Percentiles rank a stretch among this genome's conserved stretches.
Evolutionary conservation across 352 stramenopile species (phyloP).

Genomic region (Phytophthora tubulina): DNA sequence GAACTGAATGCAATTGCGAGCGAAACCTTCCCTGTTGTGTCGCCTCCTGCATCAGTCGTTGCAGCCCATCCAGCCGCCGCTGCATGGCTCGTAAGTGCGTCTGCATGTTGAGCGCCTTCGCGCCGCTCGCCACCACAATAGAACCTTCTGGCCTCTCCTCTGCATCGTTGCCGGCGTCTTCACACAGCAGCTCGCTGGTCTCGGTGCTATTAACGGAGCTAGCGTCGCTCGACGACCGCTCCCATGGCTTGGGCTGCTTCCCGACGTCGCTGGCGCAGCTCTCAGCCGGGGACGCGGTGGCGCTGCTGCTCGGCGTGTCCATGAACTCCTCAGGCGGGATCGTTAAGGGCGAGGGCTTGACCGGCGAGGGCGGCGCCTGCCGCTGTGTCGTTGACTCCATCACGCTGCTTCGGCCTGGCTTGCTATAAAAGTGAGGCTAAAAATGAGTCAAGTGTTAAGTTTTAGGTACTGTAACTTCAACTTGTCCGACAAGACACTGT

Average conservation of each 20-base stretch:
- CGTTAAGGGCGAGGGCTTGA: constrained; percentile 31
- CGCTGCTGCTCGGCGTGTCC: constrained; percentile 18
- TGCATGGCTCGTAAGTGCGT: constrained; percentile 38
- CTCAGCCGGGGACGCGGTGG: constrained; percentile 15
- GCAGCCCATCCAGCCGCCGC: constrained; percentile 27
- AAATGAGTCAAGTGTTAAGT: constrained; percentile 10
- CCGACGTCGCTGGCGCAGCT: constrained; percentile 15
- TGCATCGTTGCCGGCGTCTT: constrained; percentile 7
- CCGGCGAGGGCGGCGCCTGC: constrained; percentile 6
- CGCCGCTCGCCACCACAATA: not conserved
- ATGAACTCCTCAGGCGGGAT: constrained; percentile 23
- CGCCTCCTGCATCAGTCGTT: constrained; percentile 31
- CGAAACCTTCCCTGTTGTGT: constrained; percentile 1
- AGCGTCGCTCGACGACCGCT: constrained; percentile 14
- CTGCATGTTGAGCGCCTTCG: constrained; percentile 19
- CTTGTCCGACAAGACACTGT: constrained; percentile 24
- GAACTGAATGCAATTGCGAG: not conserved
- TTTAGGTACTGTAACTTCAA: constrained; percentile 17
- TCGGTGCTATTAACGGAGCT: constrained; percentile 33
- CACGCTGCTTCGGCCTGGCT: constrained; percentile 17
- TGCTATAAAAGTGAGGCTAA: constrained; percentile 29
- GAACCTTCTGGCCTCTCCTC: not conserved
- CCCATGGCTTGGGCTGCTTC: constrained; percentile 25
- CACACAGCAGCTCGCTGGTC: constrained; percentile 22
- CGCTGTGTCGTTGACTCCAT: constrained; percentile 22